Conservation (phyloP, 2,329 filamentous ascomycete species). For the Anisogramma anomala region DNA sequence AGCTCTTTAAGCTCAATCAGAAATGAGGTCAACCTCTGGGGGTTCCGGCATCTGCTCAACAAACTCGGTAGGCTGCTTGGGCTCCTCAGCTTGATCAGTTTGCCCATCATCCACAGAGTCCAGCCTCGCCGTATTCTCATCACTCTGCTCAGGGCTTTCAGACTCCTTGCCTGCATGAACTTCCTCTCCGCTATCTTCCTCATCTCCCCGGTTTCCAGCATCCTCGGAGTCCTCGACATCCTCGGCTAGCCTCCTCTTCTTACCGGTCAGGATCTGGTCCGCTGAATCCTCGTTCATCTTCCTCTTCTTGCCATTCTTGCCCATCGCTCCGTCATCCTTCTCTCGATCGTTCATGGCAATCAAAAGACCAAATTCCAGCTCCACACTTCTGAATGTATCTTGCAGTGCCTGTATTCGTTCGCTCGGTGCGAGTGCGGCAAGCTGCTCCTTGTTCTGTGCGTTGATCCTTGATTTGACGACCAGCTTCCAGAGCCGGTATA, state of each 20-base stretch:
- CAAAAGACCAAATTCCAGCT: conserved; percentile 61
- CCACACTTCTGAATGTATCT: conserved; percentile 54
- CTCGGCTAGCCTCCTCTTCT: conserved; percentile 26
- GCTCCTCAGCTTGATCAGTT: too few species aligned
- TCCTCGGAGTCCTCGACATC: conserved; percentile 21
- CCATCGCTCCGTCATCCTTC: conserved; percentile 22
- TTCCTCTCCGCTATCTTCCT: not conserved
- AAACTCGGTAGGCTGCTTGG: not conserved
- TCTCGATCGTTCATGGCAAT: conserved; percentile 34
- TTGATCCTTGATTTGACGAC: conserved; percentile 69
- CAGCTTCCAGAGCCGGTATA: conserved; percentile 60
- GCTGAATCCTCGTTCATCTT: conserved; percentile 25
- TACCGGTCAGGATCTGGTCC: conserved; percentile 23
- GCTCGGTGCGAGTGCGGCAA: conserved; percentile 55
- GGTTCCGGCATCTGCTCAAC: not conserved
- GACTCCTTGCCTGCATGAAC: not conserved
- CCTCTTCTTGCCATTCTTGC: conserved; percentile 30
- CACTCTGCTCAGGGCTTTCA: too few species aligned
- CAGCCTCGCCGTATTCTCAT: too few species aligned
- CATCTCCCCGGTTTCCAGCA: conserved; percentile 17
- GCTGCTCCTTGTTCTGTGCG: conserved; percentile 58
- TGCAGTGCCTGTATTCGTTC: conserved; percentile 65
- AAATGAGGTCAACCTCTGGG: not conserved
- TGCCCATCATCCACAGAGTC: not conserved
- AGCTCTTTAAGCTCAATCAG: not conserved